A percentile compares a stretch with the other conserved stretches of the same genome.
Evolutionary conservation across 768 basidiomycete genomes (phyloP).

Genomic region (Suillus brevipes): DNA sequence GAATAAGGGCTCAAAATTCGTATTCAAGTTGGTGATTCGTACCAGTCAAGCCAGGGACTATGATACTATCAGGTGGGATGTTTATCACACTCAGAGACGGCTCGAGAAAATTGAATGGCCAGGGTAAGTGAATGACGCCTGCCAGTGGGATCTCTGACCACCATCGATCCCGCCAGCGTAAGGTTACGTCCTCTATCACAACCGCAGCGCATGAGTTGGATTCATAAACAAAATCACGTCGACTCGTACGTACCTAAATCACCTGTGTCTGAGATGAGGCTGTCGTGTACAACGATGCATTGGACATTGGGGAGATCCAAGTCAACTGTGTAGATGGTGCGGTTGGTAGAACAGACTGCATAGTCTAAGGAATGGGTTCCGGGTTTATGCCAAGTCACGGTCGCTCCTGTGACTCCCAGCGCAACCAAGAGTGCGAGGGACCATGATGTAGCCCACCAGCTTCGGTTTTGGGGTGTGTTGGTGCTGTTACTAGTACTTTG

Average conservation of each 20-base stretch:
- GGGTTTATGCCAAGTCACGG: background rate
- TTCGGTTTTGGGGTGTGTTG: background rate
- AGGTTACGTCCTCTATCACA: constrained; percentile 24
- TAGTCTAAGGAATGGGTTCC: constrained; percentile 36
- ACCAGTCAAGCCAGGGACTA: constrained; percentile 79
- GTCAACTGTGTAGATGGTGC: constrained; percentile 73
- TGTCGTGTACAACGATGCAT: constrained; percentile 57
- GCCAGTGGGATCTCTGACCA: background rate
- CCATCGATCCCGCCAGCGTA: constrained; percentile 23
- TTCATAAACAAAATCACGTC: background rate
- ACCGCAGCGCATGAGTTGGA: constrained; percentile 13
- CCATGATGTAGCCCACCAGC: background rate
- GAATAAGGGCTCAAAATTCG: background rate
- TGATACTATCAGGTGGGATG: constrained; percentile 40
- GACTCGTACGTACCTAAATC: constrained; percentile 40
- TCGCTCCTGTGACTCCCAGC: background rate
- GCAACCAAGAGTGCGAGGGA: background rate
- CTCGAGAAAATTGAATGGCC: constrained; percentile 24
- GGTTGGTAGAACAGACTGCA: constrained; percentile 53
- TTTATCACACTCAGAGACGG: constrained; percentile 22
- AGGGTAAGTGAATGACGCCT: constrained; percentile 22
- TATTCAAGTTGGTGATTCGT: constrained; percentile 5
- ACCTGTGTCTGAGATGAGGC: constrained; percentile 50
- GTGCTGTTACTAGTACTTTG: constrained; percentile 1
- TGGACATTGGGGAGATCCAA: constrained; percentile 48